A percentile compares a stretch with the other conserved stretches of the same genome.
Evolutionary conservation across 495 filamentous ascomycete species (phyloP).

Genomic region (Aspergillus nanangensis): DNA sequence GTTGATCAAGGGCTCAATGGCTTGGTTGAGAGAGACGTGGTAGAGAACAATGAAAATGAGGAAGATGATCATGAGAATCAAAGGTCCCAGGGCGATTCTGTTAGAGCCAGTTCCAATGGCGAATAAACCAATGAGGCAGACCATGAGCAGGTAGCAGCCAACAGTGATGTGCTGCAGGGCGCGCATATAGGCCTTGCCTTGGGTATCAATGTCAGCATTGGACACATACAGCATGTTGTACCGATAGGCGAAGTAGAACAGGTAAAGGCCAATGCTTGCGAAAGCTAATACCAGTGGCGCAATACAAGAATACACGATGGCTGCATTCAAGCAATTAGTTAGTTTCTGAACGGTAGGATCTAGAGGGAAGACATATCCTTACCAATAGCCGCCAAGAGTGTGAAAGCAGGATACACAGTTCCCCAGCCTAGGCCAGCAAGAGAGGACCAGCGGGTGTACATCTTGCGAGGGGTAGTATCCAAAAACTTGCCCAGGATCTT

Average conservation of each 20-base stretch:
- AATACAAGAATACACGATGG: conserved; percentile 85
- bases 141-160: conserved; percentile 77
- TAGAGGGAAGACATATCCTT: conserved; percentile 8
- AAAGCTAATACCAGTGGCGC: conserved; percentile 88
- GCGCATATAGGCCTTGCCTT: conserved; percentile 79
- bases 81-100: conserved; percentile 59
- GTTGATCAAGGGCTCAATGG: conserved; percentile 74
- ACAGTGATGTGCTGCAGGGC: conserved; percentile 90
- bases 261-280: conserved; percentile 71
- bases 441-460: conserved; percentile 63
- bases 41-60: conserved; percentile 77
- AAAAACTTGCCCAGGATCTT: conserved; percentile 70
- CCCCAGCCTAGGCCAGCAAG: conserved; percentile 75
- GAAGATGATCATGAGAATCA: conserved; percentile 79
- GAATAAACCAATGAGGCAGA: conserved; percentile 90
- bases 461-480: conserved; percentile 69
- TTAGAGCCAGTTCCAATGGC: conserved; percentile 60
- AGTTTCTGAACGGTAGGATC: not conserved
- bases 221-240: conserved; percentile 95
- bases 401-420: conserved; percentile 81
- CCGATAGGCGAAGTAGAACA: conserved; percentile 91
- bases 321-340: conserved; percentile 25
- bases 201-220: conserved; percentile 81
- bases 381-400: conserved; percentile 77
- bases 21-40: conserved; percentile 74